These are phyloP conservation scores for Aspergillus quadrilineatus DNA, from an alignment of 2,329 filamentous ascomycete genomes.

Conservation along the genomic window DNA sequence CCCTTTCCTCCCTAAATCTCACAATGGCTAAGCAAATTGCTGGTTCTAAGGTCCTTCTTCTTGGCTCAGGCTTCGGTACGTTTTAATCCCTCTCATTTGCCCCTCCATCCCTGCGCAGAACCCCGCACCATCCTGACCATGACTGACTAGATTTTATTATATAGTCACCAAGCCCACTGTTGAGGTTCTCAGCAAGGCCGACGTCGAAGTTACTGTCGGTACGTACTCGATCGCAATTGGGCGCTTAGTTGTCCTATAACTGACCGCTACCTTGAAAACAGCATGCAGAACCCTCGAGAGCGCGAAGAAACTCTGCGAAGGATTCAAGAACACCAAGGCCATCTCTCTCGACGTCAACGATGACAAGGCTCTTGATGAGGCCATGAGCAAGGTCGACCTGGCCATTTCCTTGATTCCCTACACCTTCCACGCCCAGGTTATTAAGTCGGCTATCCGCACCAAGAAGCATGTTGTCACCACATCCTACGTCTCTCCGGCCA, in stretches of 20 bases:
- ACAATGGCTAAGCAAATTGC: constrained; percentile 39
- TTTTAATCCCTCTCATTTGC: constrained; percentile 2
- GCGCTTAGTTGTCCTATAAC: neutral
- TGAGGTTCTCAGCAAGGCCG: constrained; percentile 61
- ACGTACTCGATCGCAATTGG: constrained; percentile 29
- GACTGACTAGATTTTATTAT: constrained; percentile 9
- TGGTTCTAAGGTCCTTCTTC: constrained; percentile 40
- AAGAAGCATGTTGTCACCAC: constrained; percentile 98
- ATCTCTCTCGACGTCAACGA: constrained; percentile 84
- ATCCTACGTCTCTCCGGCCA: constrained; percentile 86
- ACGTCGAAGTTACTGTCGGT: constrained; percentile 66
- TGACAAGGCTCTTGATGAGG: constrained; percentile 72
- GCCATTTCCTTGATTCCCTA: constrained; percentile 86
- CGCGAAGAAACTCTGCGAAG: constrained; percentile 71
- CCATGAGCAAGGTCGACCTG: constrained; percentile 75
- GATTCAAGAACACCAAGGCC: constrained; percentile 69
- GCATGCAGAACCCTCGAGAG: constrained; percentile 78
- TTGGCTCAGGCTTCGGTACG: constrained; percentile 42
- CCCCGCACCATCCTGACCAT: constrained; percentile 18
- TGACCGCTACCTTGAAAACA: constrained; percentile 31
- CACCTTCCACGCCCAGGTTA: constrained; percentile 81
- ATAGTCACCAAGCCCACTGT: constrained; percentile 63
- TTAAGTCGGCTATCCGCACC: constrained; percentile 86
- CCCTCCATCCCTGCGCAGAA: constrained; percentile 1
- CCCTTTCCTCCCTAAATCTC: constrained; percentile 14